These are phyloP conservation scores for Ballota nigra DNA, from an alignment of 257 asterid species.

Conservation along the genomic window DNA sequence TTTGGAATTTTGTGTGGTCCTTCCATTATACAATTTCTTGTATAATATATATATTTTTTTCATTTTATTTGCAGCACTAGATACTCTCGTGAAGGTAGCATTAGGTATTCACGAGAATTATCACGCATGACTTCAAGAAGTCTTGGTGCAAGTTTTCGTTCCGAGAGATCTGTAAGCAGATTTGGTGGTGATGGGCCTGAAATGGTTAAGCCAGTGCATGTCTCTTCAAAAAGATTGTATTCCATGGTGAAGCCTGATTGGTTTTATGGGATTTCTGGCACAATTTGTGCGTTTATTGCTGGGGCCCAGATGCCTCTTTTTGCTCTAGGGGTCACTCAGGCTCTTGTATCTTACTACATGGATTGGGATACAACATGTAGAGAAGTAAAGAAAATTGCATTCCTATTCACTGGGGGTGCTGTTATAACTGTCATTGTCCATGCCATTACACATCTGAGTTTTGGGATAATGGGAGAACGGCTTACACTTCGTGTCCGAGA, in stretches of 20 bases:
- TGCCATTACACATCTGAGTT: constrained; percentile 68
- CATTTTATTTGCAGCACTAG: constrained; percentile 40
- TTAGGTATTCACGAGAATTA: constrained; percentile 65
- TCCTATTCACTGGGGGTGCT: constrained; percentile 90
- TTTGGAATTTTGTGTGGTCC: background rate
- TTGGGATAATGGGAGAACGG: constrained; percentile 93
- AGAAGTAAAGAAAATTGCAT: constrained; percentile 74
- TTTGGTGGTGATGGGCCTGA: constrained; percentile 66
- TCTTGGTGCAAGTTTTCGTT: constrained; percentile 87
- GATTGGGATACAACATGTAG: constrained; percentile 90
- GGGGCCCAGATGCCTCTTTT: constrained; percentile 98
- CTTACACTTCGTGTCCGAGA: constrained; percentile 91
- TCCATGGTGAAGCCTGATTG: constrained; percentile 91
- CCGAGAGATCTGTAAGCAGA: constrained; percentile 70
- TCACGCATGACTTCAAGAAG: constrained; percentile 84
- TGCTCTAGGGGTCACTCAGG: constrained; percentile 94
- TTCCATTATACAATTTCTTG: background rate
- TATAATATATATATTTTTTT: background rate
- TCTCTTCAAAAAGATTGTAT: constrained; percentile 65
- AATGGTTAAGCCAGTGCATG: constrained; percentile 28
- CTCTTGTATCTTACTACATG: constrained; percentile 96
- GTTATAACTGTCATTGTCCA: constrained; percentile 72
- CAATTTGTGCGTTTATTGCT: constrained; percentile 72
- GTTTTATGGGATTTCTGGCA: constrained; percentile 76
- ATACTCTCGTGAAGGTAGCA: constrained; percentile 80